Base-by-base conservation (phyloP, 495 filamentous ascomycete genomes). In the Collariella sp. region DNA sequence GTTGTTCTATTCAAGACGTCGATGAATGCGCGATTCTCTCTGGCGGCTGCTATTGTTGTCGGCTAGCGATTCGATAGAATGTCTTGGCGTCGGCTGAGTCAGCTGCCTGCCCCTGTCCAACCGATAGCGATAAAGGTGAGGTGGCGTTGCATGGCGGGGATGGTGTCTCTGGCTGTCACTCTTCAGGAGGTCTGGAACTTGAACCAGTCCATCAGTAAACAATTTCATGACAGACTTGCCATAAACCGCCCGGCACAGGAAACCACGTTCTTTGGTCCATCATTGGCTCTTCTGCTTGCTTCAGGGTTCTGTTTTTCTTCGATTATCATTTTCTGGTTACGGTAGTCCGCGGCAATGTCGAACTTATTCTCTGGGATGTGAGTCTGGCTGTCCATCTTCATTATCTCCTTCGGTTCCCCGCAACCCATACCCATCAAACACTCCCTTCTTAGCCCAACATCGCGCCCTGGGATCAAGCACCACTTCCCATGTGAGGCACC, bases 321-420 rank as follows among this genome's bases (percentile, higher is more conserved):
- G 5, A 5, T 18, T 13, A 16, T 43, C 24, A 3, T 38, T 18
- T 44, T 19, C 44, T 36, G 33, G 7, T 50, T 16, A 15, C 13
- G 48, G 48, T 20, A 36, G n/a, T n/a, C 38, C 24, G 24, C 58
- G 65, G 78, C 64, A 52, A 89, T 89, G 85, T 83, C 84, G 56
- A 85, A 82, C 67, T 79, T 88, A 67, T 85, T 89, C 61, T 86
- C 85, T 71, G 85, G 85, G 70, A 85, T 89, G 85, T 88, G 79
- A 78, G 84, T 85, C 50, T 16, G 12, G 24, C 50, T 46, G 48
- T n/a, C n/a, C n/a, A 12, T 29, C 49, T 9, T 19, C 50, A 19
- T 55, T 47, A 23, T 58, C 54, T 24, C 35, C 46, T 59, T 43
- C 35, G 34, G 43, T 61, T 61, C 36, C 46, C 35, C 41, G 41